Conservation (phyloP, 331 rosid genomes). For the Quercus lobata region DNA sequence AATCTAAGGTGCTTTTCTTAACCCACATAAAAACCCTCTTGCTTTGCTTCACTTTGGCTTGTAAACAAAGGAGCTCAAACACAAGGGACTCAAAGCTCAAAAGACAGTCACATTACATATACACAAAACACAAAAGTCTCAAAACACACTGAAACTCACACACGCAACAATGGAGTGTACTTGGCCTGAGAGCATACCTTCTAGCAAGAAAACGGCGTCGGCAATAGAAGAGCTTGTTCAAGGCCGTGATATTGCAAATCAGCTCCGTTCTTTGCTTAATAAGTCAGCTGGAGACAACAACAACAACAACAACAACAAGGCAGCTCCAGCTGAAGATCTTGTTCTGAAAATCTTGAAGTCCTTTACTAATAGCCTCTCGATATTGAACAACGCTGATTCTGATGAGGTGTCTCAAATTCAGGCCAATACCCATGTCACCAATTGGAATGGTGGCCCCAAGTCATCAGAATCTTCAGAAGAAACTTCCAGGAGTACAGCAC, state of each 20-base stretch:
- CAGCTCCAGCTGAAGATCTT: slow-evolving; percentile 30
- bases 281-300: background rate
- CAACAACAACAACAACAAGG: background rate
- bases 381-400: slow-evolving; percentile 20
- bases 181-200: background rate
- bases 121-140: background rate
- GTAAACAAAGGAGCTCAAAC: background rate
- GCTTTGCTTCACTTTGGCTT: background rate
- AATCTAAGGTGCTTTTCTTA: background rate
- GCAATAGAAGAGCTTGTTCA: slow-evolving; percentile 37
- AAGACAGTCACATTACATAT: too few species aligned
- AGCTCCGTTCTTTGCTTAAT: slow-evolving; percentile 28
- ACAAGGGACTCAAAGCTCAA: too few species aligned
- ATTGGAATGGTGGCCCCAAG: slow-evolving; percentile 18
- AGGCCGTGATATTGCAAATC: slow-evolving; percentile 42
- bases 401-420: slow-evolving; percentile 3
- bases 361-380: slow-evolving; percentile 37
- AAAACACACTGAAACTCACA: background rate
- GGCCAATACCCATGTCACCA: background rate
- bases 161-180: slow-evolving; percentile 28
- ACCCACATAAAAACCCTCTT: background rate
- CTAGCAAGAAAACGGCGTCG: background rate
- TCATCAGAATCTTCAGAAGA: slow-evolving; percentile 41
- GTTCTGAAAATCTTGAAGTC: slow-evolving; percentile 31
- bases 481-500: slow-evolving; percentile 25